Evolutionary conservation across 2,329 filamentous ascomycete genomes (phyloP), one percentile per base, ranked within the genome.

Genomic region (Neonectria ditissima): DNA sequence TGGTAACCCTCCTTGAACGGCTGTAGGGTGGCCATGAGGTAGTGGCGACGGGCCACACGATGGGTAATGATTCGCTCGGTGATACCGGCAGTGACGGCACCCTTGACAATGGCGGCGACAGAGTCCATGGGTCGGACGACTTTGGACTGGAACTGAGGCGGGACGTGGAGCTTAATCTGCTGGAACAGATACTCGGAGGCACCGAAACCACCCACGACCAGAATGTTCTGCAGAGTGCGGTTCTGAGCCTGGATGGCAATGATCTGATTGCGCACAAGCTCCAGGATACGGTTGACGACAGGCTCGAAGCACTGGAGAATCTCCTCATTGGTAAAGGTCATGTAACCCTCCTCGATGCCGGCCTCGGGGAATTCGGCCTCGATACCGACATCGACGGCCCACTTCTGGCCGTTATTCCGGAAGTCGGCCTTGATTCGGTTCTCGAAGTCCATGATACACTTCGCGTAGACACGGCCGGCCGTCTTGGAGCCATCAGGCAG

Each of bases 361-460:
- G 96, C 96, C 77, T 98, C 96, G 41, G 95, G 95, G 83, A 97
- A 98, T 77, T 98, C 96, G 45, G 95, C 94, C 84, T 99, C 96
- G 74, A 99, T 98, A 76, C 96, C 96, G 53, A 99, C 96, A 77
- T 99, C 96, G 20, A 98, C 94, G 47, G 96, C 96, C 96, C 96
- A 98, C 80, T 98, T 98, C 80, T 98, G 95, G 53, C 95, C 94
- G 79, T 97, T 98, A 84, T 98, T 98, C 69, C 96, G 90, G 90
- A 99, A 99, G 80, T 98, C 96, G 53, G 96, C 96, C 86, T 99
- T 99, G 87, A 99, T 97, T 79, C 96, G 87, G 87, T 98, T 98
- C 84, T 99, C 96, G 75, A 99, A 99, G 81, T 99, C 96, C 95
- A 98, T 98, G 81, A 99, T 98, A 80, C 95, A 98, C 83, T 98